A percentile compares a stretch with the other conserved stretches of the same genome.
These are phyloP conservation scores for Xylariaceae sp. DNA, from an alignment of 2,329 filamentous ascomycete species.

Conservation along the genomic window DNA sequence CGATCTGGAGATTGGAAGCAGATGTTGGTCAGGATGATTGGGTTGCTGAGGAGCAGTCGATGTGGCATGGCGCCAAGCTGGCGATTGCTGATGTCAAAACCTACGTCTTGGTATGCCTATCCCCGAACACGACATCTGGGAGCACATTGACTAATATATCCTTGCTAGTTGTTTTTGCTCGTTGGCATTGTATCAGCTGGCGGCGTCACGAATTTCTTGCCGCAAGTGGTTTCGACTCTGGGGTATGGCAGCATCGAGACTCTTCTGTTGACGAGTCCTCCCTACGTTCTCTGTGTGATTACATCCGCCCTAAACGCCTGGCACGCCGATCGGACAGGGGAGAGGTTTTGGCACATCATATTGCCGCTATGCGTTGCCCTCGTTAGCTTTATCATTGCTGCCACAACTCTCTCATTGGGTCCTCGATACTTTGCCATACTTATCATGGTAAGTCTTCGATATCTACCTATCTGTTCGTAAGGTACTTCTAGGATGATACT, in stretches of 20 bases:
- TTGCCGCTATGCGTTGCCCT: conserved; percentile 58
- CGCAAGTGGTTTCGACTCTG: conserved; percentile 63
- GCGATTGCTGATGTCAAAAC: conserved; percentile 56
- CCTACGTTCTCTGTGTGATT: conserved; percentile 58
- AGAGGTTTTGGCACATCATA: conserved; percentile 64
- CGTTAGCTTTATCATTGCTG: conserved; percentile 61
- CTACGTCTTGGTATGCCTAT: conserved; percentile 47
- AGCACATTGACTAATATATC: conserved; percentile 3
- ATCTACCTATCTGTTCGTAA: too few relatives aligned
- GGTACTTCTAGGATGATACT: conserved; percentile 1
- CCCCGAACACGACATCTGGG: not conserved
- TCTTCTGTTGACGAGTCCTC: conserved; percentile 59
- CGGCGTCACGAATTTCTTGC: conserved; percentile 64
- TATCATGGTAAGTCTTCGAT: conserved; percentile 52
- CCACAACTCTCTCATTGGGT: conserved; percentile 53
- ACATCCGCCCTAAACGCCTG: conserved; percentile 60
- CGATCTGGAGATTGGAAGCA: conserved; percentile 56
- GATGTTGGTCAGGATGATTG: conserved; percentile 62
- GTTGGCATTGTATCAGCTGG: conserved; percentile 53
- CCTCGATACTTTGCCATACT: conserved; percentile 67
- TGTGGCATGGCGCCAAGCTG: conserved; percentile 49
- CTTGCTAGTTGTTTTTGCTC: conserved; percentile 45
- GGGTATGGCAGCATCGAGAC: conserved; percentile 56
- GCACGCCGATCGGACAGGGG: conserved; percentile 66
- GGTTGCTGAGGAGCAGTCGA: conserved; percentile 52